These are phyloP conservation scores for Paramecium biaurelia DNA, from an alignment of 73 alveolate species.

Conservation along the genomic window DNA sequence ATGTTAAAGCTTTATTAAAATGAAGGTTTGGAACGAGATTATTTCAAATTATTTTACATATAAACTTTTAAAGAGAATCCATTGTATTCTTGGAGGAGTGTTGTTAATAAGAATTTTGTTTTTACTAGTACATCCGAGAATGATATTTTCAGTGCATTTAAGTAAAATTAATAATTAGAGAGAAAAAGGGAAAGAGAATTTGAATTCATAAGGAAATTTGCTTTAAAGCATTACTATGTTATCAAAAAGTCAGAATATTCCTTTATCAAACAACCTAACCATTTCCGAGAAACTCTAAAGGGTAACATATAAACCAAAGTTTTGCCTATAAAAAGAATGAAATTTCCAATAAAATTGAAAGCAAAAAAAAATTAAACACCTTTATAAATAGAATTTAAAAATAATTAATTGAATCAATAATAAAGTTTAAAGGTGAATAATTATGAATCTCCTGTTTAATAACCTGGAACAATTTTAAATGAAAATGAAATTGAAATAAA, in stretches of 20 bases:
- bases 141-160: neutral
- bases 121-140: neutral
- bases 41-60: neutral
- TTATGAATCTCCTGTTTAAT: neutral
- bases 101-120: neutral
- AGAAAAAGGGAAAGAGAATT: constrained; percentile 4
- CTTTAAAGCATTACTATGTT: neutral
- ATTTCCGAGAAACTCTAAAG: neutral
- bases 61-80: neutral
- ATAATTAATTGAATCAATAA: neutral
- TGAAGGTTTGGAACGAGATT: neutral
- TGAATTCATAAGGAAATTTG: constrained; percentile 3
- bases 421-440: neutral
- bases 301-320: neutral
- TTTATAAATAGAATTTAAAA: neutral
- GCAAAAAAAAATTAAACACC: neutral
- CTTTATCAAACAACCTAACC: neutral
- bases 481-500: neutral
- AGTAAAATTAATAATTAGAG: neutral
- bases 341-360: neutral
- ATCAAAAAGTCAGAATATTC: neutral
- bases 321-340: neutral
- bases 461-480: neutral
- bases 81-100: neutral
- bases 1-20: neutral